These are phyloP conservation scores for Apiotrichum laibachii DNA, from an alignment of 1,284 basidiomycete genomes.

Conservation along the genomic window DNA sequence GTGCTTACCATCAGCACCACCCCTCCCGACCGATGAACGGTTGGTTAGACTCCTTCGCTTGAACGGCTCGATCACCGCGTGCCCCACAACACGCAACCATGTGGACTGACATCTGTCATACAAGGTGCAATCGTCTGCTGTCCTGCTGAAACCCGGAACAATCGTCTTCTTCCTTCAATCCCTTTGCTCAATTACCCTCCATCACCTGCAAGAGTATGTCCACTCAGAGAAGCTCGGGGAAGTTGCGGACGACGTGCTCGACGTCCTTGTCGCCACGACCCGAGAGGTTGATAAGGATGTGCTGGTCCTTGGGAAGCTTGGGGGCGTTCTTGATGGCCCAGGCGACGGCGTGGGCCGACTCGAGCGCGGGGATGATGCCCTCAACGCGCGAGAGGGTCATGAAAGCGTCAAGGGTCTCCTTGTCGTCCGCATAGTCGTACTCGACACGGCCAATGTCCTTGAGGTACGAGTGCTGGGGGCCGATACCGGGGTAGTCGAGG, in stretches of 20 bases:
- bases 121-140: no score
- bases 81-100: no score
- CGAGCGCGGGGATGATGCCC: conserved; percentile 96
- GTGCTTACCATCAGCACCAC: no score
- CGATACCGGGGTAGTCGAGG: conserved; percentile 61
- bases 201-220: no score
- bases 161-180: no score
- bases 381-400: conserved; percentile 84
- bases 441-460: conserved; percentile 92
- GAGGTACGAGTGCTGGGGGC: conserved; percentile 95
- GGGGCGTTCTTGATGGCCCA: conserved; percentile 80
- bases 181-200: no score
- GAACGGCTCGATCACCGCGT: no score
- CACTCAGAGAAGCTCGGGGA: conserved; percentile 2
- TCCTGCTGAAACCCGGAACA: no score
- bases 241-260: conserved; percentile 11
- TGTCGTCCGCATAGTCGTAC: conserved; percentile 88
- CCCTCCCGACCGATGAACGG: no score
- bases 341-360: conserved; percentile 95
- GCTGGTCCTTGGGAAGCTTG: conserved; percentile 73
- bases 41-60: no score
- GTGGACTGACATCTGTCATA: no score
- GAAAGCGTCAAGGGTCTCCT: conserved; percentile 90
- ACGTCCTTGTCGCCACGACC: conserved; percentile 24
- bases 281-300: conserved; percentile 67